phyloP scores from a whole-genome alignment of 805 yeast species.

The Myxozyma sirexii region DNA sequence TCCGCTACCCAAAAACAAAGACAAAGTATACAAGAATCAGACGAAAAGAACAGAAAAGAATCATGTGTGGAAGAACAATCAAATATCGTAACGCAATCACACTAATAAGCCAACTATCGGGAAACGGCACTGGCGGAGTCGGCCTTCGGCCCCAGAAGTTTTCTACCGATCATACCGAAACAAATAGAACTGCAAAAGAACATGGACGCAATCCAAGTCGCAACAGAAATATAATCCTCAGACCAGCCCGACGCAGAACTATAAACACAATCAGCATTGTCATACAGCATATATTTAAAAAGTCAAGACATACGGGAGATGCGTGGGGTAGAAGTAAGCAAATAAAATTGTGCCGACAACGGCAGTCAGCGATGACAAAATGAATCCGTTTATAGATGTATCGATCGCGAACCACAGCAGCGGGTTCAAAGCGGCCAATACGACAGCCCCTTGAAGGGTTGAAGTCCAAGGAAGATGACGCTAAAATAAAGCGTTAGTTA shows the following conservation, averaged over 20 bases:
- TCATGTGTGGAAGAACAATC: too few relatives aligned
- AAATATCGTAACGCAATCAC: too few relatives aligned
- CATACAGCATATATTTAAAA: not conserved
- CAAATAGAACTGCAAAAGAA: slow-evolving; percentile 44
- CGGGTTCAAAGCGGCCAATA: slow-evolving; percentile 46
- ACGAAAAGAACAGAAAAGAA: not conserved
- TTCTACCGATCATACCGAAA: slow-evolving; percentile 46
- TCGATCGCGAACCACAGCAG: slow-evolving; percentile 47
- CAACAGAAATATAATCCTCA: slow-evolving; percentile 38
- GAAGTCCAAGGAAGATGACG: slow-evolving; percentile 45
- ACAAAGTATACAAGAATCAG: not conserved
- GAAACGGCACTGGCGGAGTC: not conserved
- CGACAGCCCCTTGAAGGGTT: slow-evolving; percentile 43
- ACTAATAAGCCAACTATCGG: not conserved
- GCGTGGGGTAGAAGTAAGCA: slow-evolving; percentile 36
- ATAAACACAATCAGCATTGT: slow-evolving; percentile 24
- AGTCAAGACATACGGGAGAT: slow-evolving; percentile 24
- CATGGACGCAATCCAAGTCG: slow-evolving; percentile 39
- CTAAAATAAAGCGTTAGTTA: not conserved
- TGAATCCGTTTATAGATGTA: slow-evolving; percentile 44
- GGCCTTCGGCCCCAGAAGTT: slow-evolving; percentile 34
- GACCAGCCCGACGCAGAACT: slow-evolving; percentile 26
- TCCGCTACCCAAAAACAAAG: not conserved
- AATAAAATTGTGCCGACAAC: slow-evolving; percentile 40
- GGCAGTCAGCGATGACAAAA: slow-evolving; percentile 41